phyloP scores from a whole-genome alignment of 2,329 filamentous ascomycete genomes.

The Alternaria metachromatica region DNA sequence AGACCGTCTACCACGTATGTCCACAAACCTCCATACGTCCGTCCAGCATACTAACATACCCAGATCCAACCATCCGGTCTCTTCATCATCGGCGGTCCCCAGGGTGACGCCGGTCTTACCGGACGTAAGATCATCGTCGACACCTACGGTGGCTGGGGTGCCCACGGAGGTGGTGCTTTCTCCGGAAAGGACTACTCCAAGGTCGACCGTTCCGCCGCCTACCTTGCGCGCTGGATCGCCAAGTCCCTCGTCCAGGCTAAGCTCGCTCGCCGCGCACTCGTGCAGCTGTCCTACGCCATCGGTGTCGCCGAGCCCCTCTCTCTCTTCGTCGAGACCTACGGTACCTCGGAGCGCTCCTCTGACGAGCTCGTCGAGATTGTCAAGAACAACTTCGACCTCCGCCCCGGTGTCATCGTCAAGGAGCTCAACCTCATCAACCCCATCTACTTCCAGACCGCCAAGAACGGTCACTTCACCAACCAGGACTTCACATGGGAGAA shows the following conservation, averaged over 20 bases:
- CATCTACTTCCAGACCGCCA: conserved; percentile 98
- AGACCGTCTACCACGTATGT: conserved; percentile 92
- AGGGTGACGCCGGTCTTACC: conserved; percentile 98
- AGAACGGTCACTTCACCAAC: conserved; percentile 99
- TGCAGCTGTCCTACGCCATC: conserved; percentile 99
- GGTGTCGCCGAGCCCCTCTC: conserved; percentile 98
- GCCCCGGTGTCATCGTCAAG: conserved; percentile 97
- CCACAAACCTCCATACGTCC: neutral
- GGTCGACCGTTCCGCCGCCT: conserved; percentile 97
- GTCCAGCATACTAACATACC: conserved; percentile 20
- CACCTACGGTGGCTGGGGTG: conserved; percentile 99
- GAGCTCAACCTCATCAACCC: conserved; percentile 94
- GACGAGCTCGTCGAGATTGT: conserved; percentile 96
- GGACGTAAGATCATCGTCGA: conserved; percentile 99
- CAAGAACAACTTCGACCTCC: conserved; percentile 94
- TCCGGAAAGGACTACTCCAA: conserved; percentile 99
- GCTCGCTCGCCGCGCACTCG: conserved; percentile 88
- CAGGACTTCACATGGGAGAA: conserved; percentile 98
- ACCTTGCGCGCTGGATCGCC: conserved; percentile 97
- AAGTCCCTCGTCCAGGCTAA: conserved; percentile 93
- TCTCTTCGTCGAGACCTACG: conserved; percentile 97
- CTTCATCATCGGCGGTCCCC: conserved; percentile 98
- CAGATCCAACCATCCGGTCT: conserved; percentile 94
- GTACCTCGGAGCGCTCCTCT: conserved; percentile 86
- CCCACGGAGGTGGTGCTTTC: conserved; percentile 99